Base-by-base conservation (phyloP, 73 alveolate species). In the Durusdinium trenchii region DNA sequence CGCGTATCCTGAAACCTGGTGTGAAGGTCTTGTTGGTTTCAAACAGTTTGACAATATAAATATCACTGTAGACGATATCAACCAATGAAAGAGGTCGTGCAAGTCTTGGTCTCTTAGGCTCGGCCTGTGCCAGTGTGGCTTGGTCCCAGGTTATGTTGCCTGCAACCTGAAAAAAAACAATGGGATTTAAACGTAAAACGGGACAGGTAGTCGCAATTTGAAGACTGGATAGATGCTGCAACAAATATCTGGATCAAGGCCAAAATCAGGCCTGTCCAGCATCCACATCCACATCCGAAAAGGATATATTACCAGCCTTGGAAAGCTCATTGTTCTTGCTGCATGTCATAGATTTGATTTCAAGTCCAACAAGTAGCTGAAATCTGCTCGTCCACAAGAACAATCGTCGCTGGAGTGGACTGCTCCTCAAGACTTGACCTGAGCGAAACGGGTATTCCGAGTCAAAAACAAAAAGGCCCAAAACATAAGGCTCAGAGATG, bases 231-330 rank as follows among this genome's bases (percentile, higher is more conserved):
- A 60, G 30, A 60, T 16, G 23, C 23, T 23, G 30, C 73, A 60
- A 60, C 73, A 23, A 60, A 60, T 32, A 1, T 23, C 18, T 2
- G n/a, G 0, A 60, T 23, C 73, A 60, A 60, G 0, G n/a, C 73
- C 4, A 60, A 60, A 60, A n/a, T n/a, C n/a, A 26, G 85, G 95
- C 98, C 98, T 91, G 98, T 23, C 98, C 98, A 32, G 84, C 57
- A 48, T 91, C 98, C 36, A 91, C 89, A 36, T 91, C 98, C 23
- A 91, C 57, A 32, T 91, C 98, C n/a, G 75, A 48, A 35, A 91
- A 91, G 61, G 98, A 69, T 57, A 91, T 91, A 60, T 91, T 91
- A 45, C 98, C 98, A 18, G 98, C 98, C 98, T 86, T 32, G n/a
- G 61, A n/a, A n/a, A 73, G 54, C 51, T 73, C 52, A 10, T 60